These are phyloP conservation scores for Mallotus japonicus DNA, from an alignment of 441 rosid species.

Conservation along the genomic window DNA sequence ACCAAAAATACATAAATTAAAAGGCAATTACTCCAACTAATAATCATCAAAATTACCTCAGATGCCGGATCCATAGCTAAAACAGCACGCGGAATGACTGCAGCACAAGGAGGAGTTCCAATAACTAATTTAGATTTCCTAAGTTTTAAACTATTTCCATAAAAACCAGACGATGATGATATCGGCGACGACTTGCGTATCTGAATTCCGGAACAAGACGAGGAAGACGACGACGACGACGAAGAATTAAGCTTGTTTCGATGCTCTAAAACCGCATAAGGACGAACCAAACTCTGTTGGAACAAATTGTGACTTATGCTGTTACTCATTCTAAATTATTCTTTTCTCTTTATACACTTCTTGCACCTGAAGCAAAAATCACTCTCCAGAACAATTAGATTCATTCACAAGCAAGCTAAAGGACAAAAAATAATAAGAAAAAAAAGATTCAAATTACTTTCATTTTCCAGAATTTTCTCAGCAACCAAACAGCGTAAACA, in stretches of 20 bases:
- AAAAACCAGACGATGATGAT: conserved; percentile 42
- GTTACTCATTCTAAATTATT: conserved; percentile 65
- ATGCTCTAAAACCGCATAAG: conserved; percentile 43
- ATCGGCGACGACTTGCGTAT: conserved; percentile 32
- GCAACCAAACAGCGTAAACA: no score
- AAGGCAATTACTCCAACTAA: no score
- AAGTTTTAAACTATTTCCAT: conserved; percentile 44
- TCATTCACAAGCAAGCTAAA: background rate
- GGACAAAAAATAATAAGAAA: no score
- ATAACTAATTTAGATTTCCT: conserved; percentile 33
- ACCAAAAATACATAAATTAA: no score
- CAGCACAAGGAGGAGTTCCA: conserved; percentile 34
- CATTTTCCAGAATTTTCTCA: no score
- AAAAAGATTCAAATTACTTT: background rate
- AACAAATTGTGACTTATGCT: conserved; percentile 52
- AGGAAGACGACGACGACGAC: background rate
- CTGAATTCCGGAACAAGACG: conserved; percentile 37
- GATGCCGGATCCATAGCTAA: conserved; percentile 72
- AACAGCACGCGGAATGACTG: conserved; percentile 54
- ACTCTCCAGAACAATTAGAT: background rate
- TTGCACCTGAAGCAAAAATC: conserved; percentile 37
- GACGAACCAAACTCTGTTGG: conserved; percentile 55
- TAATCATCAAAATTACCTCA: conserved; percentile 39
- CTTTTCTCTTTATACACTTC: conserved; percentile 53
- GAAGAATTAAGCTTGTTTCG: conserved; percentile 51